phyloP scores from a whole-genome alignment of 78 protist species.

The Dictyostelium firmibasis region DNA sequence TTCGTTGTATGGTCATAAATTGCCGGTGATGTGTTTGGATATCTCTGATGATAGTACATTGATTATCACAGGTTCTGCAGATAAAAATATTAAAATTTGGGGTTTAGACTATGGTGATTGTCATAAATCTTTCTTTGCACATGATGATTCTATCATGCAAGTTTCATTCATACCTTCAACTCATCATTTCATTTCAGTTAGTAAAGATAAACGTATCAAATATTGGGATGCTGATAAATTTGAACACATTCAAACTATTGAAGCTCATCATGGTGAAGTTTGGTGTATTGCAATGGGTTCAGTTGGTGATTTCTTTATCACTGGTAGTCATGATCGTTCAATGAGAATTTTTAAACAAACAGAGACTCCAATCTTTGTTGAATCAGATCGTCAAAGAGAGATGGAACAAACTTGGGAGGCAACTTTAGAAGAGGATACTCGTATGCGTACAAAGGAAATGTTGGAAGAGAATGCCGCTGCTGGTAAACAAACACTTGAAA shows the following conservation, averaged over 20 bases:
- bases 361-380: slow-evolving; percentile 87
- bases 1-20: slow-evolving; percentile 97
- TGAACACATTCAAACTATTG: slow-evolving; percentile 82
- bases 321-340: slow-evolving; percentile 90
- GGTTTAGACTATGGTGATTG: slow-evolving; percentile 98
- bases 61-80: slow-evolving; percentile 95
- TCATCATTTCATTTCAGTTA: slow-evolving; percentile 91
- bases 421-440: slow-evolving; percentile 26
- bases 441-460: slow-evolving; percentile 60
- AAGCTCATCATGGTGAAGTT: slow-evolving; percentile 90
- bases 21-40: slow-evolving; percentile 95
- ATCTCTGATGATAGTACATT: slow-evolving; percentile 89
- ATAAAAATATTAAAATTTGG: slow-evolving; percentile 94
- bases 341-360: slow-evolving; percentile 91
- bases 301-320: slow-evolving; percentile 70
- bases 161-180: slow-evolving; percentile 91
- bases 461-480: slow-evolving; percentile 64
- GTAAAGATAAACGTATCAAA: slow-evolving; percentile 87
- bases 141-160: slow-evolving; percentile 91
- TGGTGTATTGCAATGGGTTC: slow-evolving; percentile 80
- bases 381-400: slow-evolving; percentile 23
- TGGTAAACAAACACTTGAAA: slow-evolving; percentile 51
- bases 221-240: slow-evolving; percentile 88
- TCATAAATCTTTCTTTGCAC: slow-evolving; percentile 93
- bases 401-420: slow-evolving; percentile 66